Base-by-base conservation (phyloP, 768 basidiomycete species). In the Suillus plorans region DNA sequence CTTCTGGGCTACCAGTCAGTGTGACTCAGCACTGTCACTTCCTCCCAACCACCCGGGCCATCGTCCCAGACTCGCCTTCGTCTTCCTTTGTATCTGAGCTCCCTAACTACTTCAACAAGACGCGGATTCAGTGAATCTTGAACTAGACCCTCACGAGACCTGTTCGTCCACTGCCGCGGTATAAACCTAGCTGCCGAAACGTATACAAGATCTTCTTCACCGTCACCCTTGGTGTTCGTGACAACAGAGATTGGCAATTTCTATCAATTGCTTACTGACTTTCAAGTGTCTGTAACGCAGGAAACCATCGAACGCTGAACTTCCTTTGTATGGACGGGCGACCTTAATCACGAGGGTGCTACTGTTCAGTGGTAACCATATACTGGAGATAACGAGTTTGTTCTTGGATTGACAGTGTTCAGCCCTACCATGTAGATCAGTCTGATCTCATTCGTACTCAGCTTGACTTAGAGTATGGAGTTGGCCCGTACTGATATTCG, bases 1-100 rank as follows among this genome's bases (percentile, higher is more conserved):
- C 31, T 7, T 31, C 31, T 31, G 31, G 31, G 31, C 31, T 31
- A 31, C 92, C 90, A 1, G n/a, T 71, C 53, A 71, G 31, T 6
- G 31, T 0, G 31, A 31, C 31, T 31, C 31, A 71, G 2, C 12
- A 0, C 6, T 72, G 70, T 14, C 64, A 68, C 60, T 72, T 73
- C 62, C 63, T 72, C 41, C 68, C 66, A 3, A 61, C 50, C 14
- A 70, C 62, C 31, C 5, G 31, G 31, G 31, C 31, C 1, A 37
- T 37, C 36, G 36, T 10, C 36, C 36, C 36, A 9, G 36, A 37
- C 64, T 68, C 65, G 0, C 67, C 68, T 2, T 61, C 71, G 0
- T 64, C 66, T 9, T 12, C 31, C 41, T 68, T 66, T 34, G 34
- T 64, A 28, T 44, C 64, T 16, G 41, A 10, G 4, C 64, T 71